Conservation (phyloP, 2,329 filamentous ascomycete species). For the Verticillium dahliae region DNA sequence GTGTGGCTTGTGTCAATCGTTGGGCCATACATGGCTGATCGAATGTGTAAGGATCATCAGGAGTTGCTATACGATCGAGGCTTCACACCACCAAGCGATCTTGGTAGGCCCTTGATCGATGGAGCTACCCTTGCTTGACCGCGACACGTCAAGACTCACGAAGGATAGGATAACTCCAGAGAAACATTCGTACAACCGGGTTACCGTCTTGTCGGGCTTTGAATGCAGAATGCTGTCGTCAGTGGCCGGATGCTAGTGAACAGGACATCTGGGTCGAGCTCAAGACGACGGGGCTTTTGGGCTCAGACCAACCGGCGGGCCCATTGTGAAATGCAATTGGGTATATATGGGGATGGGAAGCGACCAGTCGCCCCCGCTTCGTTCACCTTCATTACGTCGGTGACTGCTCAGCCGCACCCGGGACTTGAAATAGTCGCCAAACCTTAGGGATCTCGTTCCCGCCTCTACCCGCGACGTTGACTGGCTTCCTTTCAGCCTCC, state of each 20-base stretch:
- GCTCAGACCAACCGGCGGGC: too few species aligned
- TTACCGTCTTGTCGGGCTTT: too few species aligned
- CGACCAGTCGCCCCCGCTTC: neutral
- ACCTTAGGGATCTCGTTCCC: too few species aligned
- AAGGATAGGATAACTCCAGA: neutral
- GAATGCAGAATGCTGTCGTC: too few species aligned
- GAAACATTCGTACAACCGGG: too few species aligned
- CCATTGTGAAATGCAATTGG: neutral
- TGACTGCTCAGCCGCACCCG: neutral
- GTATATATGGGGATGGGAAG: neutral
- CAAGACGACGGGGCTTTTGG: too few species aligned
- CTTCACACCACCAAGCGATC: neutral
- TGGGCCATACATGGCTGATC: too few species aligned
- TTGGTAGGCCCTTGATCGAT: neutral
- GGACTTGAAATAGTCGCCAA: neutral
- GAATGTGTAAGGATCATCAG: neutral
- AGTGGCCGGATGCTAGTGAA: too few species aligned
- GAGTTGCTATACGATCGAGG: neutral
- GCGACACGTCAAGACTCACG: neutral
- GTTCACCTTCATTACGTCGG: neutral
- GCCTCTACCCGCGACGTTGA: too few species aligned
- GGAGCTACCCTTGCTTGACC: neutral
- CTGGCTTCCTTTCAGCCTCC: neutral
- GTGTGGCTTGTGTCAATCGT: too few species aligned
- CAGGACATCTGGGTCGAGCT: too few species aligned